These are phyloP conservation scores for Candida smagusa DNA, from an alignment of 1,139 yeast species.

Conservation along the genomic window DNA sequence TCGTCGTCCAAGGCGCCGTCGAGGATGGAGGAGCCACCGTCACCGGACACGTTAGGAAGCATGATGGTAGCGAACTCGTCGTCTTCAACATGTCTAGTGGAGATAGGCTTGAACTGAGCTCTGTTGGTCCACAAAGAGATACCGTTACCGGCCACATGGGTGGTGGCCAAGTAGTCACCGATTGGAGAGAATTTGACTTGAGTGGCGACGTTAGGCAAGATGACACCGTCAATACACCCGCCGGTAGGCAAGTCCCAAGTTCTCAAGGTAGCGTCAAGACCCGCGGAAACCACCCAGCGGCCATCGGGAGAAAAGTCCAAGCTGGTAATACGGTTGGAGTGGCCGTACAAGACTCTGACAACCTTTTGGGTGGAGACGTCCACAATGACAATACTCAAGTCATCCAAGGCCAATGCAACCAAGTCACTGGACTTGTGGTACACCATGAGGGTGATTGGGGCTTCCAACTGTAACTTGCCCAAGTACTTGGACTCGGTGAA, in stretches of 20 bases:
- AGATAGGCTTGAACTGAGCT: constrained; percentile 74
- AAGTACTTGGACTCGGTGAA: constrained; percentile 69
- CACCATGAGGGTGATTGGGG: constrained; percentile 75
- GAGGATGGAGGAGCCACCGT: constrained; percentile 69
- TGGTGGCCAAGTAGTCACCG: constrained; percentile 89
- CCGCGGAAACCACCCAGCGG: constrained; percentile 86
- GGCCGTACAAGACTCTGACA: constrained; percentile 89
- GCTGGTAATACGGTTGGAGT: constrained; percentile 81
- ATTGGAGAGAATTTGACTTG: constrained; percentile 77
- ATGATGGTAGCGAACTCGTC: constrained; percentile 60
- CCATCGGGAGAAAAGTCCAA: constrained; percentile 94
- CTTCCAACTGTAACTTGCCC: constrained; percentile 65
- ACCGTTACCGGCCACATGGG: constrained; percentile 90
- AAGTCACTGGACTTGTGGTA: constrained; percentile 83
- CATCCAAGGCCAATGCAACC: constrained; percentile 83
- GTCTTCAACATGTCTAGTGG: constrained; percentile 76
- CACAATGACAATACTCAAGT: constrained; percentile 76
- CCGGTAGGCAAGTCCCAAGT: constrained; percentile 99
- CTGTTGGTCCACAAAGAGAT: constrained; percentile 89
- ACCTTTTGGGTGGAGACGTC: constrained; percentile 79
- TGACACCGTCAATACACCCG: constrained; percentile 90
- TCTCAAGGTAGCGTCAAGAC: constrained; percentile 83
- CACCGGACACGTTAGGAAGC: constrained; percentile 79
- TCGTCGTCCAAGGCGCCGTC: constrained; percentile 70
- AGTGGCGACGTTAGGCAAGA: constrained; percentile 76